Evolutionary conservation across 2,329 filamentous ascomycete genomes (phyloP).

Genomic region (Ophiocordyceps camponoti-leonardi): DNA sequence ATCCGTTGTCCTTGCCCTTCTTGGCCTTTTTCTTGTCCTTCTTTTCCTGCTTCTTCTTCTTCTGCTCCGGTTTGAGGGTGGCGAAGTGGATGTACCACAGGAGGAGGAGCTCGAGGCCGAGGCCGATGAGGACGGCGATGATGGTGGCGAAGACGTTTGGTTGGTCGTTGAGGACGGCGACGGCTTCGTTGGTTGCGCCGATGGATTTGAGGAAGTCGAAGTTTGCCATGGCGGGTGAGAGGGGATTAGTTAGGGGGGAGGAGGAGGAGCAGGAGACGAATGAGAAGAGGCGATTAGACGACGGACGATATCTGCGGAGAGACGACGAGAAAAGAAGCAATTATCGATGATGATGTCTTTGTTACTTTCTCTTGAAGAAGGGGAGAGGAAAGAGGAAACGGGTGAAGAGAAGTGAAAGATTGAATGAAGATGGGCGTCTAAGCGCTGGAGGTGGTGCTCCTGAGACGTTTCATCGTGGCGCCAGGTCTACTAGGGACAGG

Average conservation of each 20-base stretch:
- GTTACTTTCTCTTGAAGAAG: too few species aligned
- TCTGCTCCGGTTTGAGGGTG: conserved; percentile 43
- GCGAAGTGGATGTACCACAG: conserved; percentile 42
- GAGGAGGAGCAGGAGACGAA: background rate
- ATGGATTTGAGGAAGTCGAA: conserved; percentile 40
- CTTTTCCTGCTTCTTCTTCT: conserved; percentile 32
- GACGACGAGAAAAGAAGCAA: too few species aligned
- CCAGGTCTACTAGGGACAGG: background rate
- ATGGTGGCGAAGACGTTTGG: conserved; percentile 40
- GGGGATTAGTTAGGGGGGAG: background rate
- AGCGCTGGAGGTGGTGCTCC: conserved; percentile 1
- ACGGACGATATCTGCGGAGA: too few species aligned
- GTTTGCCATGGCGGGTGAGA: conserved; percentile 22
- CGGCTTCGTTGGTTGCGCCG: conserved; percentile 39
- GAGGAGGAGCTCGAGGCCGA: conserved; percentile 27
- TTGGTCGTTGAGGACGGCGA: conserved; percentile 44
- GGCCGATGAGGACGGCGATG: conserved; percentile 31
- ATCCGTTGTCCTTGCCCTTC: background rate
- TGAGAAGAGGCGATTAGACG: background rate
- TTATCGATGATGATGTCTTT: background rate
- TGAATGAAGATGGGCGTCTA: background rate
- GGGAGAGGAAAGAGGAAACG: background rate
- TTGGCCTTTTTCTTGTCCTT: conserved; percentile 22
- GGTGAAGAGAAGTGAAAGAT: background rate
- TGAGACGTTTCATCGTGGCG: conserved; percentile 5